Conservation (phyloP, 2,329 filamentous ascomycete species). For the Colletotrichum cordylinicola region DNA sequence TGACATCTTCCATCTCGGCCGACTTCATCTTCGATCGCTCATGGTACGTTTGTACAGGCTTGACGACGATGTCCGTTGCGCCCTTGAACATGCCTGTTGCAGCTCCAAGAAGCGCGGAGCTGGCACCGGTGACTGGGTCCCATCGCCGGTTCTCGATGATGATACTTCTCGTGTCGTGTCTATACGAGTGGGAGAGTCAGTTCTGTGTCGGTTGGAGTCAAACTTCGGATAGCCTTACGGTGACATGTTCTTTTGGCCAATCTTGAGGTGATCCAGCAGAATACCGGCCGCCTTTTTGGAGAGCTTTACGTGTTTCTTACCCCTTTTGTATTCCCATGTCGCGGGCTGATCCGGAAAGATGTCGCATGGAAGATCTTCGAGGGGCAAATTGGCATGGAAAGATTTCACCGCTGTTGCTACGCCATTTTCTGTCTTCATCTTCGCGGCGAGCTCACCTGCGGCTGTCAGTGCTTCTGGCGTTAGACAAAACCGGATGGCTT, state of each 20-base stretch:
- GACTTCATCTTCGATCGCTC: neutral
- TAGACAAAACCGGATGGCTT: slow-evolving; percentile 40
- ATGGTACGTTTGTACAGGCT: slow-evolving; percentile 21
- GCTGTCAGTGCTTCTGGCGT: slow-evolving; percentile 31
- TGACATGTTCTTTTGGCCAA: slow-evolving; percentile 30
- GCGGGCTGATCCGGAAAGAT: slow-evolving; percentile 51
- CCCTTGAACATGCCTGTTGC: slow-evolving; percentile 16
- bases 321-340: slow-evolving; percentile 52
- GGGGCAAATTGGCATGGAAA: slow-evolving; percentile 42
- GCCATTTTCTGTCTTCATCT: slow-evolving; percentile 41
- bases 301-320: slow-evolving; percentile 46
- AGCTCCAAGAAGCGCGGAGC: slow-evolving; percentile 22
- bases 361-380: slow-evolving; percentile 39
- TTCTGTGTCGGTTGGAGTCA: too few species aligned
- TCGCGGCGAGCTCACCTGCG: slow-evolving; percentile 35
- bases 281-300: slow-evolving; percentile 59
- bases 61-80: slow-evolving; percentile 22
- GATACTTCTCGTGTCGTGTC: slow-evolving; percentile 45
- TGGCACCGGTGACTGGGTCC: slow-evolving; percentile 34
- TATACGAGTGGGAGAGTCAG: neutral
- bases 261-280: slow-evolving; percentile 54
- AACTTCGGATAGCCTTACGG: neutral
- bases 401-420: slow-evolving; percentile 42
- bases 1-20: neutral
- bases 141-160: slow-evolving; percentile 38